These are phyloP conservation scores for Brasilioporus rufonigricans DNA, from an alignment of 768 basidiomycete genomes.

Conservation along the genomic window DNA sequence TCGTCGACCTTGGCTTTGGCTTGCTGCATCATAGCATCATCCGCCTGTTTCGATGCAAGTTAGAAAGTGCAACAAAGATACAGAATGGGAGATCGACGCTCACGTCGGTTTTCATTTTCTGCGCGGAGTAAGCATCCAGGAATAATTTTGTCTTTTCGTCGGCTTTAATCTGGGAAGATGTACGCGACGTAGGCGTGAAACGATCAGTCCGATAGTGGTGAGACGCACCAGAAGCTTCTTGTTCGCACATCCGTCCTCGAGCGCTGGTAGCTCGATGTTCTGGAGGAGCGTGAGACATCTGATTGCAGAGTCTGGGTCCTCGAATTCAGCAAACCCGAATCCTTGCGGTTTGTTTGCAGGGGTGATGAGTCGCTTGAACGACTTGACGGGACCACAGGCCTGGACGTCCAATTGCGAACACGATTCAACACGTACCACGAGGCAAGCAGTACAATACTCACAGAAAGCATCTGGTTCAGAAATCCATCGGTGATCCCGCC, in stretches of 20 bases:
- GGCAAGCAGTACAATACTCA: slow-evolving; percentile 36
- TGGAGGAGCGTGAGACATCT: slow-evolving; percentile 69
- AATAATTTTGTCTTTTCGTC: slow-evolving; percentile 93
- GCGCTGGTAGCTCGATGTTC: slow-evolving; percentile 58
- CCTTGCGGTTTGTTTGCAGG: slow-evolving; percentile 93
- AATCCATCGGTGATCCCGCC: slow-evolving; percentile 86
- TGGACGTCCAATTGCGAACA: slow-evolving; percentile 37
- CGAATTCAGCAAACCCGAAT: slow-evolving; percentile 95
- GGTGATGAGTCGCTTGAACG: slow-evolving; percentile 90
- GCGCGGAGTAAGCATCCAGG: slow-evolving; percentile 79
- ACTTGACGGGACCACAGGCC: slow-evolving; percentile 88
- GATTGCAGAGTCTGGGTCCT: slow-evolving; percentile 89
- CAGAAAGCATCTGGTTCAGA: slow-evolving; percentile 73
- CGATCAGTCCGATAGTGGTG: not conserved
- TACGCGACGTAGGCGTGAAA: slow-evolving; percentile 41
- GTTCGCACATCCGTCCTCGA: slow-evolving; percentile 56
- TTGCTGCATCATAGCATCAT: slow-evolving; percentile 62
- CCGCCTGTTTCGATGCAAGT: slow-evolving; percentile 45
- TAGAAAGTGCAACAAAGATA: not conserved
- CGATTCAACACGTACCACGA: not conserved
- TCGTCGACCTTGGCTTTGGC: slow-evolving; percentile 64
- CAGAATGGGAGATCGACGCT: slow-evolving; percentile 27
- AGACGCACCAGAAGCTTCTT: slow-evolving; percentile 70
- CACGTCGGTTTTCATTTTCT: slow-evolving; percentile 81
- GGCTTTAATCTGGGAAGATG: slow-evolving; percentile 70